phyloP scores from a whole-genome alignment of 75 land plant species.

The Pinus taeda region DNA sequence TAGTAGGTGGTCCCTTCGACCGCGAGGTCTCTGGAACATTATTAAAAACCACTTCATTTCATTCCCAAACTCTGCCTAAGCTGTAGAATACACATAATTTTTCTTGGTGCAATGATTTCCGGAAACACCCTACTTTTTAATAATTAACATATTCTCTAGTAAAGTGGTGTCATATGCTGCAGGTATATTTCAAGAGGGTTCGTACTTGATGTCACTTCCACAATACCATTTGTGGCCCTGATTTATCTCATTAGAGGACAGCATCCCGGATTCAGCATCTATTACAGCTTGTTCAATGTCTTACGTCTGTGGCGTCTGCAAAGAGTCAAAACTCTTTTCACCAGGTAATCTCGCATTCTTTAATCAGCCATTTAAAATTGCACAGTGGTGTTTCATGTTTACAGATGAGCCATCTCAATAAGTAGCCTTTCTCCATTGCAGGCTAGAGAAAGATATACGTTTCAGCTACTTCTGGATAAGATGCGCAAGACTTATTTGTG shows the following conservation, averaged over 20 bases:
- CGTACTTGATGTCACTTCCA: conserved; percentile 25
- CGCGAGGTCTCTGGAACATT: no score
- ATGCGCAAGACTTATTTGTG: conserved; percentile 33
- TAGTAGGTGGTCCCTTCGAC: no score
- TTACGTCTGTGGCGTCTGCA: conserved; percentile 71
- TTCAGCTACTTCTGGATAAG: conserved; percentile 58
- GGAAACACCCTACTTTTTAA: no score
- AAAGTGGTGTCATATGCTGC: background rate
- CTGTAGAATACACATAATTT: no score
- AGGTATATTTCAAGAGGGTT: conserved; percentile 45
- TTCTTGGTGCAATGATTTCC: no score
- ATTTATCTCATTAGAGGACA: conserved; percentile 41
- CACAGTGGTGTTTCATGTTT: conserved; percentile 4
- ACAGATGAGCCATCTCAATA: background rate
- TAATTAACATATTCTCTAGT: background rate
- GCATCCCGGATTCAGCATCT: conserved; percentile 24
- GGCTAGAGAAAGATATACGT: conserved; percentile 52
- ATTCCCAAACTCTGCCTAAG: no score
- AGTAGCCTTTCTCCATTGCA: conserved; percentile 9
- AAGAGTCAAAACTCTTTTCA: conserved; percentile 63
- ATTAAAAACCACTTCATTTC: no score
- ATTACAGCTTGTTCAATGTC: conserved; percentile 49
- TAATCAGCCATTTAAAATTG: background rate
- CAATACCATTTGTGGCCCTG: conserved; percentile 30
- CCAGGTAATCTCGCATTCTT: conserved; percentile 32